Base-by-base conservation (phyloP, 2,329 filamentous ascomycete species). In the Ophioceras dolichostomum region DNA sequence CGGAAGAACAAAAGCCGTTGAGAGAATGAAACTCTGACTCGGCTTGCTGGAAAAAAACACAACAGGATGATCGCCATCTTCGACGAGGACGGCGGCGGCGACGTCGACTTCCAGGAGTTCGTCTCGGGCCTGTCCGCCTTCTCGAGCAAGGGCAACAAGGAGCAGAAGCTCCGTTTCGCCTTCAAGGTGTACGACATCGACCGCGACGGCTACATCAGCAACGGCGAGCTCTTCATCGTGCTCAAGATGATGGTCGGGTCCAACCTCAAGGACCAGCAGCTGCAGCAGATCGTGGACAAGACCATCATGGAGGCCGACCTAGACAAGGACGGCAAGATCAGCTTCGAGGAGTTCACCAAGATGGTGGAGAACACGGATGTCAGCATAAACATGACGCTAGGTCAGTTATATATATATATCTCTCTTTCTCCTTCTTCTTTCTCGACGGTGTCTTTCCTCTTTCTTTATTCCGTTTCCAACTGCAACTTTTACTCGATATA, bases 191-290 rank as follows among this genome's bases (percentile, higher is more conserved):
- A 98, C 70, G 91, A 98, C 60, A 96, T 98, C 54, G 91, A 98
- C 62, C 85, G 91, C 42, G 91, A 98, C 60, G 91, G 91, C 18
- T 98, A 84, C 65, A 98, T 98, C 56, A 94, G 85, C 68, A 98
- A 98, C 61, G 91, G 91, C 52, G 91, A 98, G 68, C 75, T 98
- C 36, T 98, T 96, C 61, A 96, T 98, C 53, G 91, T 98, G 54
- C 73, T 98, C 53, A 98, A 98, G 82, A 98, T 98, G 91, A 98
- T 98, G 91, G 91, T 98, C 36, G 91, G 91, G 42, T 95, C 84
- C 67, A 98, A 98, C 62, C 67, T 98, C 54, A 98, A 98, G 72
- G 91, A 98, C 60, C 86, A 95, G 64, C 91, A 98, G 66, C 66
- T 98, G 58, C 91, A 98, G 67, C 91, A 89, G 76, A 98, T 98